Base-by-base conservation (phyloP, 2,329 filamentous ascomycete genomes). In the Aschersonia sp. region DNA sequence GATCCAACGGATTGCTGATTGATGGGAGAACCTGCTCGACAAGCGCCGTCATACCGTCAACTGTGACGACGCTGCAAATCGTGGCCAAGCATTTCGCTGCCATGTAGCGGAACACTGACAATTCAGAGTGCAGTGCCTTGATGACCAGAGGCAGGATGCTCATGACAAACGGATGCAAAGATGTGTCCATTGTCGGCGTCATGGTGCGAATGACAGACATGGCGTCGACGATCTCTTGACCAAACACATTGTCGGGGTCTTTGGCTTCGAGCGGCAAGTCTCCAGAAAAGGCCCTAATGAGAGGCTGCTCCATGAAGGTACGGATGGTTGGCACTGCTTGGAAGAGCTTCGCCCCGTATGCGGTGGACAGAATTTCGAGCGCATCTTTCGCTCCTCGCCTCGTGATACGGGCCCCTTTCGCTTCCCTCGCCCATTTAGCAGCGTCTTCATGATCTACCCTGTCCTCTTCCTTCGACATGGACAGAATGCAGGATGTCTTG, bases 31-130 rank as follows among this genome's bases (percentile, higher is more conserved):
- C 87, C 59, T 87, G 84, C 62, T 97, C 87, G 1, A 98, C 92
- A 29, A 98, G 71, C 61, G 90, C 88, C 0, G 90, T 98, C 82
- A 98, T 95, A 46, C 87, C 92, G 52, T 94, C 83, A 5, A 97
- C 84, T 0, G 87, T 87, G 55, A 98, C 94, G 54, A 97, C 84
- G 61, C 90, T 98, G 72, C 94, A 98, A 43, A 97, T 84, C 1
- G 92, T 98, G 7, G 92, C 94, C 62, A 98, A 80, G 61, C 92
- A 97, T 63, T 98, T 98, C 0, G 92, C 92, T 30, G 92, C 92
- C 66, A 90, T 92, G 65, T 98, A 98, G 40, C 92, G 79, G 61
- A 98, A 87, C 2, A 98, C 87, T 2, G 92, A 94, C 11, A 97
- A 73, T 55, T 83, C 79, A 22, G 87, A 94, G 56, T 90, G 87